These are phyloP conservation scores for Posidonia australis DNA, from an alignment of 106 monocot genomes.

Conservation along the genomic window DNA sequence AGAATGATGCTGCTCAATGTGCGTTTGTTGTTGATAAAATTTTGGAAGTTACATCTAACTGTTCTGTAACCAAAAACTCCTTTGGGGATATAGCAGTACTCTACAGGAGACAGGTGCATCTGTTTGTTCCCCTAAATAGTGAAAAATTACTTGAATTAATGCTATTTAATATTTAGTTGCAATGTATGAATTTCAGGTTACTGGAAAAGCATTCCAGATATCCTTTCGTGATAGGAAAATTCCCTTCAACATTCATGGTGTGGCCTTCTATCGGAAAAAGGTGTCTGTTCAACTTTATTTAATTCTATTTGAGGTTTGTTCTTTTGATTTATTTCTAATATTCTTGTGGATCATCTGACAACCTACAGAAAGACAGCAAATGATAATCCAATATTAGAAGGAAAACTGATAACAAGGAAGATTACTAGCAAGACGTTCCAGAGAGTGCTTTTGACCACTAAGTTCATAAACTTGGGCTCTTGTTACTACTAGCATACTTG, in stretches of 20 bases:
- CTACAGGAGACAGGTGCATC: slow-evolving; percentile 69
- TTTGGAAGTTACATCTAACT: slow-evolving; percentile 60
- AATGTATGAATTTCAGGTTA: slow-evolving; percentile 31
- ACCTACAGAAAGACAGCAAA: no score
- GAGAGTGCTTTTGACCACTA: no score
- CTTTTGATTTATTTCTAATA: no score
- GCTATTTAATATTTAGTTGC: not conserved
- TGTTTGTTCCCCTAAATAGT: not conserved
- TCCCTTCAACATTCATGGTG: slow-evolving; percentile 87
- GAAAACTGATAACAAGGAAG: no score
- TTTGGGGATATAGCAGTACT: slow-evolving; percentile 68
- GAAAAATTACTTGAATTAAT: not conserved
- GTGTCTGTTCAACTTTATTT: slow-evolving; percentile 8
- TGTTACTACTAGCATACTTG: no score
- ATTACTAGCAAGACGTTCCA: no score
- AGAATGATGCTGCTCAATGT: slow-evolving; percentile 83
- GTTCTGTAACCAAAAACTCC: slow-evolving; percentile 26
- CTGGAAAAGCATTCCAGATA: slow-evolving; percentile 82
- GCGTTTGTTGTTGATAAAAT: slow-evolving; percentile 91
- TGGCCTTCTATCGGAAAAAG: slow-evolving; percentile 99
- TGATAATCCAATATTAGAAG: no score
- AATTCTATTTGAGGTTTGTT: not conserved
- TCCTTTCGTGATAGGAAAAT: slow-evolving; percentile 77
- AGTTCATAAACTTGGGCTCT: no score
- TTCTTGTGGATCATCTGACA: no score